Evolutionary conservation across 345 rosid genomes (phyloP).

Genomic region (Passiflora organensis): DNA sequence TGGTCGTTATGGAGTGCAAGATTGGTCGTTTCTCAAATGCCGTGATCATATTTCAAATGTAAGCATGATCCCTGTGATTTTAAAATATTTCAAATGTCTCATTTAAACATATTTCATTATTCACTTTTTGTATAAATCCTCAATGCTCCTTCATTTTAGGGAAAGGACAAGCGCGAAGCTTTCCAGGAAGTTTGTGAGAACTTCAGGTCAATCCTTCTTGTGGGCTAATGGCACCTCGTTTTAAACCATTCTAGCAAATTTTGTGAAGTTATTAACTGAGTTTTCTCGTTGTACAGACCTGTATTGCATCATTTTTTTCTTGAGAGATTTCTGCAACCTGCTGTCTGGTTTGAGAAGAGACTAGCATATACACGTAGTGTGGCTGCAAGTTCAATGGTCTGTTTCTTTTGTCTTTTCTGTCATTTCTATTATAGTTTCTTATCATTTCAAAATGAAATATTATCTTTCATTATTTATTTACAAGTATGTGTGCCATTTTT

Average conservation of each 20-base stretch:
- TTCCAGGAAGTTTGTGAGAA: slow-evolving; percentile 76
- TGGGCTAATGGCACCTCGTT: slow-evolving; percentile 3
- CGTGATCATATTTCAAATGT: slow-evolving; percentile 73
- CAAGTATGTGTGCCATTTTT: not conserved
- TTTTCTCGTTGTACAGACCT: slow-evolving; percentile 56
- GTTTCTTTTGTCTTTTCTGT: slow-evolving; percentile 16
- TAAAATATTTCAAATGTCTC: not conserved
- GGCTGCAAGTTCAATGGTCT: slow-evolving; percentile 93
- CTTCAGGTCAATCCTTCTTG: slow-evolving; percentile 58
- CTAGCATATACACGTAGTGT: slow-evolving; percentile 95
- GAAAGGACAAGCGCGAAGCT: slow-evolving; percentile 77
- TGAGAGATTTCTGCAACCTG: slow-evolving; percentile 83
- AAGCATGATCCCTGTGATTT: slow-evolving; percentile 32
- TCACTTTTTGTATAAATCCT: no score
- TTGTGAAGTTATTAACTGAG: slow-evolving; percentile 13
- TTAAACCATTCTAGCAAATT: not conserved
- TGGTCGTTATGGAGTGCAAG: slow-evolving; percentile 72
- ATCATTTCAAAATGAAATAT: not conserved
- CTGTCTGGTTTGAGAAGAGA: slow-evolving; percentile 99
- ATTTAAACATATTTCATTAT: no score
- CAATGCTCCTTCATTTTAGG: slow-evolving; percentile 28
- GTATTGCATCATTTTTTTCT: slow-evolving; percentile 92
- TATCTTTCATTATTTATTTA: not conserved
- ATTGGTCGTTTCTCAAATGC: slow-evolving; percentile 80
- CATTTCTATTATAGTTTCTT: not conserved